Evolutionary conservation across 108 stramenopile species (phyloP).

Genomic region (Nitzschia palea): DNA sequence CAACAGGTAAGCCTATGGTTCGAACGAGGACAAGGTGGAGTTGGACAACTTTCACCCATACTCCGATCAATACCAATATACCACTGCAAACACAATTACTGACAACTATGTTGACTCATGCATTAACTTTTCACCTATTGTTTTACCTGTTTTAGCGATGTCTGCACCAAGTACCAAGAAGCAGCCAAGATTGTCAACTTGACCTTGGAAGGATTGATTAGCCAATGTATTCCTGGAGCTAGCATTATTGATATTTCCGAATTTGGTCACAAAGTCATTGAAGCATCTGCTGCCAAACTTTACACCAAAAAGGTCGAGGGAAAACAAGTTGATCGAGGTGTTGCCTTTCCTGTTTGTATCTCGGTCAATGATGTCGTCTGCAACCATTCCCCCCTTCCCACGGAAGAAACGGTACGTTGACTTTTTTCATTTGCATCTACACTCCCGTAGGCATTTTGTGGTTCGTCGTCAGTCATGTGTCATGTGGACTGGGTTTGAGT

Average conservation of each 20-base stretch:
- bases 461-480: no score
- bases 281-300: slow-evolving; percentile 58
- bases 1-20: slow-evolving; percentile 53
- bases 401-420: slow-evolving; percentile 86
- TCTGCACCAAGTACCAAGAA: slow-evolving; percentile 98
- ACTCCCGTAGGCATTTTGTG: no score
- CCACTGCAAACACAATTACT: no score
- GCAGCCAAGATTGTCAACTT: slow-evolving; percentile 98
- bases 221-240: slow-evolving; percentile 89
- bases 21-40: neutral
- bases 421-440: no score
- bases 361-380: slow-evolving; percentile 98
- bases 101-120: neutral
- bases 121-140: neutral
- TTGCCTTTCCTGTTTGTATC: slow-evolving; percentile 99
- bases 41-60: no score
- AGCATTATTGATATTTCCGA: slow-evolving; percentile 91
- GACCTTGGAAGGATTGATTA: slow-evolving; percentile 85
- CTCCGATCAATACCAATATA: no score
- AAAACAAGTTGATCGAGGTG: slow-evolving; percentile 86
- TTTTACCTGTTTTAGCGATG: slow-evolving; percentile 61
- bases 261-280: slow-evolving; percentile 82
- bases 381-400: slow-evolving; percentile 93
- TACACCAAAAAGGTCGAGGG: slow-evolving; percentile 92
- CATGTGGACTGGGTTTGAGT: no score